Evolutionary conservation across 805 yeast genomes (phyloP), one percentile per base, ranked within the genome.

Genomic region (Tanozyma kutaoensis): DNA sequence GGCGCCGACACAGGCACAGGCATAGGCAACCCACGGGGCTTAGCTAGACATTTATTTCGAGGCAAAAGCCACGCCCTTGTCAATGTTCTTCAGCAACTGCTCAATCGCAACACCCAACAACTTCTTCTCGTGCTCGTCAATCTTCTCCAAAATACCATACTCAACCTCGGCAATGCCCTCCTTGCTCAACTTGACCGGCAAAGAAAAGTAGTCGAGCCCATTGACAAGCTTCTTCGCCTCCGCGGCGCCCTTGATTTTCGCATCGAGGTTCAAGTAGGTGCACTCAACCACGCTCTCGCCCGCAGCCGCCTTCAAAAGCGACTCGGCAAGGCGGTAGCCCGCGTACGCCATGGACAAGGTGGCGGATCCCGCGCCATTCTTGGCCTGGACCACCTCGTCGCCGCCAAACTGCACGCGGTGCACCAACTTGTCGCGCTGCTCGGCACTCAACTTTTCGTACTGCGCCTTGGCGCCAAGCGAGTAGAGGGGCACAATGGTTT

Each of bases 111-210:
- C 63, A 10, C 46, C 45, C 36, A 74, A 56, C 50, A 73, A 52
- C 39, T 68, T 68, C 43, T 55, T 56, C 53, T 79, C 91, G 27
- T 58, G 58, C 16, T 48, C 57, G 39, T 60, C 56, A 40, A 69
- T 46, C 34, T 62, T 48, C 32, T 58, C 52, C 40, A 78, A 58
- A 29, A 74, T 55, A 16, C 62, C 58, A 38, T 58, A 62, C 40
- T 76, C 64, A 29, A 78, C 68, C 35, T 61, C 63, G 25, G 56
- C 59, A 30, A 73, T 63, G 39, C 86, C 86, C 23, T 58, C 48
- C 32, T 51, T 48, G 29, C 67, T 62, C 34, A 76, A 59, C 29
- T 46, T 55, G 33, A 75, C 69, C 21, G 86, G 86, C 37, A 74
- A 58, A 1, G 88, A 68, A 48, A 78, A 69, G 49, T 56, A 77